Percentiles rank a stretch among this genome's conserved stretches.
Conservation (phyloP, 495 filamentous ascomycete species). For the Pseudomonodictys pantanalensis region DNA sequence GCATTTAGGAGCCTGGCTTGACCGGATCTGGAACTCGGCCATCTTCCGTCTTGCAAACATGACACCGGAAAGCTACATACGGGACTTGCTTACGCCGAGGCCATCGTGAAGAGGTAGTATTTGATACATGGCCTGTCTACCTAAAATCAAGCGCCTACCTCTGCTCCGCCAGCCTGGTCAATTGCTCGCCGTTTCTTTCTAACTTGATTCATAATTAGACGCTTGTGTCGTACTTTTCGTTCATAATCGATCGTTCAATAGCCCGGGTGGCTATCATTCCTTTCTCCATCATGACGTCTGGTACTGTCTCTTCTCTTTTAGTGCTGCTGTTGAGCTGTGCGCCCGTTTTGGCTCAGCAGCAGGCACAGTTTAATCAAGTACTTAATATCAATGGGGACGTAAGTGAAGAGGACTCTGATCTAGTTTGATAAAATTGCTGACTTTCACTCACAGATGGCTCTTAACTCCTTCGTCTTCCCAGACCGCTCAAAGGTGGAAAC, state of each 20-base stretch:
- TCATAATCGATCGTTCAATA: constrained; percentile 10
- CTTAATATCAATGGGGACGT: constrained; percentile 40
- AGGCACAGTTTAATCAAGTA: constrained; percentile 36
- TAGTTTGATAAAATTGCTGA: not conserved
- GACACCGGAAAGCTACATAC: constrained; percentile 3
- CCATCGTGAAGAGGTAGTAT: not conserved
- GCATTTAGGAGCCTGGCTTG: not conserved
- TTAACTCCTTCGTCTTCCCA: constrained; percentile 33
- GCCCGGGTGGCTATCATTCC: constrained; percentile 25
- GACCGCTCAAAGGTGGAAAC: constrained; percentile 34
- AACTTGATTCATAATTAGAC: constrained; percentile 7
- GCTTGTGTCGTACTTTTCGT: constrained; percentile 15
- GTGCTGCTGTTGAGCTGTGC: constrained; percentile 15
- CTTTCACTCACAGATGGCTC: constrained; percentile 28
- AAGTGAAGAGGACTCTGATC: not conserved
- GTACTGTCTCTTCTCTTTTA: constrained; percentile 22
- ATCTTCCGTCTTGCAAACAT: not conserved
- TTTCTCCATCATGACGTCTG: constrained; percentile 27
- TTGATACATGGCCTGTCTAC: constrained; percentile 8
- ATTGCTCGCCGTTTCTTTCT: constrained; percentile 25
- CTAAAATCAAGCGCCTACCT: not conserved
- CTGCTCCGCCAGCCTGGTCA: constrained; percentile 22
- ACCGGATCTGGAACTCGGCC: constrained; percentile 4
- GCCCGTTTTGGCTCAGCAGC: constrained; percentile 3
- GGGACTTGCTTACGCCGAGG: constrained; percentile 6